phyloP scores from a whole-genome alignment of 306 rosid genomes.

The Acacia melanoxylon region DNA sequence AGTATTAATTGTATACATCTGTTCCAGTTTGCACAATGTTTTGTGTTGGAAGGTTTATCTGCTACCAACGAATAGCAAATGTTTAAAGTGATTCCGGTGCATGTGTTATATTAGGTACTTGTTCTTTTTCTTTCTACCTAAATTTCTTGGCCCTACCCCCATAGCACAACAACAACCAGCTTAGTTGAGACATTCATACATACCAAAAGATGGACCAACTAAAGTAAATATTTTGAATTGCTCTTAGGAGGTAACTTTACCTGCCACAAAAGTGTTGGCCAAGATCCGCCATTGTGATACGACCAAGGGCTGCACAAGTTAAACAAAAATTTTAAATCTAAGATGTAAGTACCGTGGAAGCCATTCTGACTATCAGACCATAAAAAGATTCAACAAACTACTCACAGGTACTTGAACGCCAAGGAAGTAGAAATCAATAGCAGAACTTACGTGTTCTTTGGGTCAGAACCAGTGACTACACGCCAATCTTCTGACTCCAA shows the following conservation, averaged over 20 bases:
- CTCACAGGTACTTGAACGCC: background rate
- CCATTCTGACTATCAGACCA: slow-evolving; percentile 18
- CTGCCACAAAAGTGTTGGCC: slow-evolving; percentile 97
- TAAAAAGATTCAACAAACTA: background rate
- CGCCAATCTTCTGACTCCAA: slow-evolving; percentile 85
- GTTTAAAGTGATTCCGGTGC: background rate
- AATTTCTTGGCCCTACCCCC: background rate
- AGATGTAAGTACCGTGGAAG: background rate
- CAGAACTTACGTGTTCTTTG: slow-evolving; percentile 89
- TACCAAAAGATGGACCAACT: background rate
- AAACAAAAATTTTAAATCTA: slow-evolving; percentile 21
- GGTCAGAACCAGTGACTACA: slow-evolving; percentile 78
- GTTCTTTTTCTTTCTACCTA: background rate
- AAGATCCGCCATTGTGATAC: slow-evolving; percentile 89
- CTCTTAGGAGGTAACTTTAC: slow-evolving; percentile 34
- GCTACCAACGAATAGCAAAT: background rate
- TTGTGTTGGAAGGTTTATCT: background rate
- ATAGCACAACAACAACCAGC: background rate
- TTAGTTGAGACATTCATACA: background rate
- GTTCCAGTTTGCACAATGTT: background rate
- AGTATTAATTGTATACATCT: background rate
- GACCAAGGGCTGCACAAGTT: slow-evolving; percentile 83
- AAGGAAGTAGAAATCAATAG: background rate
- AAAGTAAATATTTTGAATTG: background rate
- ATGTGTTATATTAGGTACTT: background rate